Evolutionary conservation across 208 protist genomes (phyloP), one percentile per base, ranked within the genome.

Genomic region (Crithidia brevicula): DNA sequence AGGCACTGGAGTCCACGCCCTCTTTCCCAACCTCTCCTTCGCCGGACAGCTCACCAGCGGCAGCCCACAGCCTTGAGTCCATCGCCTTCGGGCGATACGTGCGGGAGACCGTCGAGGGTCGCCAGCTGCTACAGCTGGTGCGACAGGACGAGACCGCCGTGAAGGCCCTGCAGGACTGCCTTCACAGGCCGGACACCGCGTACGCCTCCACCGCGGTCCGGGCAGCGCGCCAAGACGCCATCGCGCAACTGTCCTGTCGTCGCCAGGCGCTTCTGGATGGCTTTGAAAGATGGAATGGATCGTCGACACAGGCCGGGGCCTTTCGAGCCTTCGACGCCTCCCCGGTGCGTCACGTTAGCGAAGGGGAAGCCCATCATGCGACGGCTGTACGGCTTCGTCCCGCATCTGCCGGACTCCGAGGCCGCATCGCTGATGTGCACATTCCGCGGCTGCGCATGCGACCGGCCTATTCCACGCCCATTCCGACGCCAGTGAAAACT

Each of bases 241-340:
- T 58, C 40, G 18, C 23, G 11, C 70, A 60, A 46, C 62, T 76
- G 5, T 27, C 45, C 1, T 46, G 43, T 6, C 70, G 22, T 15
- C 70, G 70, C 4, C 38, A 64, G 38, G 46, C 31, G n/a, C 62
- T 76, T 25, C 70, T 76, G 34, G 10, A 30, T 16, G 38, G 20
- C 46, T 76, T 76, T 36, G 70, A 76, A 47, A 31, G 16, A 30
- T 76, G 70, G 70, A 30, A 76, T 25, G 13, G 51, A 9, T 6
- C 50, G 28, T 23, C 36, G 36, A 16, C 36, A 40, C 36, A n/a
- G n/a, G n/a, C n/a, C n/a, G n/a, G n/a, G n/a, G 36, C 36, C 10
- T 40, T 7, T 40, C 36, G 36, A 40, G 36, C 36, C n/a, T n/a
- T n/a, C n/a, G n/a, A n/a, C n/a, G n/a, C n/a, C n/a, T n/a, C n/a